Conservation (phyloP, 139 green algal genomes). For the Chlorella sp. region DNA sequence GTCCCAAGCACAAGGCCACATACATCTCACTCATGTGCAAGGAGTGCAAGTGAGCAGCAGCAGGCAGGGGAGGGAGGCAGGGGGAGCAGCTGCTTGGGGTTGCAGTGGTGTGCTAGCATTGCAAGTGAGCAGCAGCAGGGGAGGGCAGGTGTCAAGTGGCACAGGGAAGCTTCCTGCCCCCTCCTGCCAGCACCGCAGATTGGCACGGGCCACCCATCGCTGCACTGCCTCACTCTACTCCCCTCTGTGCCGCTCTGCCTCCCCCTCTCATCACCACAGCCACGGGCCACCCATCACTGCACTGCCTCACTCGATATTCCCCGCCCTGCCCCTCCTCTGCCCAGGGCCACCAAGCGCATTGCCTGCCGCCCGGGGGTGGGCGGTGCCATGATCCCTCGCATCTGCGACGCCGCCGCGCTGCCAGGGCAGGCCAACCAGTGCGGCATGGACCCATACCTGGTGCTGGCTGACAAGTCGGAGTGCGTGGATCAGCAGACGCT, state of each 20-base stretch:
- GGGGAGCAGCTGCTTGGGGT: no score
- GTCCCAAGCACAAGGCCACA: constrained; percentile 95
- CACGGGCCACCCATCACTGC: background rate
- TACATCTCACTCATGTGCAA: constrained; percentile 91
- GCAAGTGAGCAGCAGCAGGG: no score
- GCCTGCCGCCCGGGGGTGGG: constrained; percentile 87
- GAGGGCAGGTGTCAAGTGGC: no score
- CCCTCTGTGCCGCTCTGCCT: background rate
- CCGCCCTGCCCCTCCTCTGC: background rate
- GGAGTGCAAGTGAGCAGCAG: constrained; percentile 69
- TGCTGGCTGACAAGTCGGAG: constrained; percentile 78
- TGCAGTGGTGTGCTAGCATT: no score
- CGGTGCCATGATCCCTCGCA: constrained; percentile 79
- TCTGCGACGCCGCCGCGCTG: constrained; percentile 62
- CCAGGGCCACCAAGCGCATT: constrained; percentile 62
- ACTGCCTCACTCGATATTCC: background rate
- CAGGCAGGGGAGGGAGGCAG: no score
- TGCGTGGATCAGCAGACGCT: constrained; percentile 98
- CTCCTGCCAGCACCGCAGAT: no score
- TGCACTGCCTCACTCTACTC: background rate
- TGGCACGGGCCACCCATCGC: background rate
- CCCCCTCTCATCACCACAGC: no score
- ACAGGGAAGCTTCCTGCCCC: no score
- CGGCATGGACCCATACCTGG: constrained; percentile 81
- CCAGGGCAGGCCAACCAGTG: constrained; percentile 62